Evolutionary conservation across 306 rosid species (phyloP).

Genomic region (Citrullus mucosospermus): DNA sequence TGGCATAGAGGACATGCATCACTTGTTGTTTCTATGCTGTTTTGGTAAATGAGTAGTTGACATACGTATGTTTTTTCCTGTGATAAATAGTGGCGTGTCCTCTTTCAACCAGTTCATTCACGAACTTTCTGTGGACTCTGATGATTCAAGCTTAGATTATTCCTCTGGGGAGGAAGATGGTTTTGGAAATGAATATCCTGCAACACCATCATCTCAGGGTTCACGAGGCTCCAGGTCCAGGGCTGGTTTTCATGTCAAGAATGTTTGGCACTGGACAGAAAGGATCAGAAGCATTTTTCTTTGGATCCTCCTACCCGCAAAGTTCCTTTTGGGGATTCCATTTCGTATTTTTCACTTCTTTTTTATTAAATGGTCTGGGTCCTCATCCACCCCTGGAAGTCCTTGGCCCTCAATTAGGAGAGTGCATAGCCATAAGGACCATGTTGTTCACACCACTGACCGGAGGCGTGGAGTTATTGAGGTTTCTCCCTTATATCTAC

Average conservation of each 20-base stretch:
- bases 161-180: slow-evolving; percentile 58
- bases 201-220: slow-evolving; percentile 51
- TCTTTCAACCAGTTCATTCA: slow-evolving; percentile 80
- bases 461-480: slow-evolving; percentile 89
- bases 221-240: slow-evolving; percentile 54
- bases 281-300: slow-evolving; percentile 37
- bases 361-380: slow-evolving; percentile 16
- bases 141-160: slow-evolving; percentile 49
- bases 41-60: not conserved
- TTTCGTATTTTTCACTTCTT: slow-evolving; percentile 16
- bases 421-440: slow-evolving; percentile 50
- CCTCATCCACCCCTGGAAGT: slow-evolving; percentile 18
- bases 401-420: slow-evolving; percentile 27
- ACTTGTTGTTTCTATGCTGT: not conserved
- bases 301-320: slow-evolving; percentile 51
- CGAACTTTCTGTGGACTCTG: slow-evolving; percentile 81
- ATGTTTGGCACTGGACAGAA: slow-evolving; percentile 25
- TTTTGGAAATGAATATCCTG: slow-evolving; percentile 31
- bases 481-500: slow-evolving; percentile 27
- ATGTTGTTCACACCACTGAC: slow-evolving; percentile 68
- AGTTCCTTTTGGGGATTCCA: slow-evolving; percentile 45
- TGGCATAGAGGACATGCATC: not conserved
- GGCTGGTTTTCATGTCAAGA: slow-evolving; percentile 19
- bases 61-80: slow-evolving; percentile 4
- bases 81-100: slow-evolving; percentile 62